Conservation (phyloP, 2,329 filamentous ascomycete species). For the Fusarium transvaalense region DNA sequence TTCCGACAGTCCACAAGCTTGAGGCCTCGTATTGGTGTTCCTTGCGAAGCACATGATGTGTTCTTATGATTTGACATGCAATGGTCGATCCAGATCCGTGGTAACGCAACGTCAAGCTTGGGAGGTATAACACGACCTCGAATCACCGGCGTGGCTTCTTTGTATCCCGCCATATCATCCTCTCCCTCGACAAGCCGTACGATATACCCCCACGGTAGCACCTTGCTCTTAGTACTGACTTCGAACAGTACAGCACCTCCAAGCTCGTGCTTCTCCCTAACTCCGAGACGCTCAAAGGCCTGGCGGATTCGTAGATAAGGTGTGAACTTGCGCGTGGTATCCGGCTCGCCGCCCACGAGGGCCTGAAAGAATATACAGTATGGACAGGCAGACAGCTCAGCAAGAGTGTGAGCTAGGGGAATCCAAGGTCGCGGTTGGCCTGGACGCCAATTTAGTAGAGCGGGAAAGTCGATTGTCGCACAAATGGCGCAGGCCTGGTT, state of each 20-base stretch:
- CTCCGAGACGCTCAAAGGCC: constrained; percentile 55
- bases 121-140: constrained; percentile 52
- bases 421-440: constrained; percentile 55
- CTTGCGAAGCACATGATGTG: constrained; percentile 39
- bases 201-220: constrained; percentile 55
- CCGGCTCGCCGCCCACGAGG: constrained; percentile 49
- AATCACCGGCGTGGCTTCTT: constrained; percentile 41
- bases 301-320: constrained; percentile 56
- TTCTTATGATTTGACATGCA: constrained; percentile 50
- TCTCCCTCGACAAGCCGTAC: constrained; percentile 49
- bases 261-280: constrained; percentile 54
- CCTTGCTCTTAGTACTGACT: constrained; percentile 54
- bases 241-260: constrained; percentile 54
- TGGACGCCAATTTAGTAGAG: constrained; percentile 53
- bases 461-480: constrained; percentile 54
- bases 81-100: constrained; percentile 53
- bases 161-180: constrained; percentile 43
- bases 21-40: constrained; percentile 46
- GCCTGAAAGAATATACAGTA: constrained; percentile 56
- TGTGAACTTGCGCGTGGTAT: constrained; percentile 53
- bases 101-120: constrained; percentile 49
- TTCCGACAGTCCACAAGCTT: constrained; percentile 52
- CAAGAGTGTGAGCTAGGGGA: constrained; percentile 51
- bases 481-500: constrained; percentile 51
- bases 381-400: constrained; percentile 50